Base-by-base conservation (phyloP, 495 filamentous ascomycete species). In the Cryomyces minteri region DNA sequence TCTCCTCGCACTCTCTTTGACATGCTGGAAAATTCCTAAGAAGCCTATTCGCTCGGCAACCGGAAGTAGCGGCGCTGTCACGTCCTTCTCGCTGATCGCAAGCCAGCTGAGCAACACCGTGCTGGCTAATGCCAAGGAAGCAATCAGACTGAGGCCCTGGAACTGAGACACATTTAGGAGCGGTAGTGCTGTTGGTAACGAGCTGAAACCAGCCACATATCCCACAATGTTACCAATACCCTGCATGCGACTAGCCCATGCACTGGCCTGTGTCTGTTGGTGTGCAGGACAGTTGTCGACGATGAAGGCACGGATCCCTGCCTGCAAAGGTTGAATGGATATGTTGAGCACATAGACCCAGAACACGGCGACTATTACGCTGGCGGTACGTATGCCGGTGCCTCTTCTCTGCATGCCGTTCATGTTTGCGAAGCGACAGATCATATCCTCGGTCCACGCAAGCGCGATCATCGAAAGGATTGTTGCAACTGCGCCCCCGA, bases 281-380 rank as follows among this genome's bases (percentile, higher is more conserved):
- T 46, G 4, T 34, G 10, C 5, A 1, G 51, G 47, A 34, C 34
- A 50, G 7, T 33, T 4, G 30, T 55, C 53, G 25, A 55, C 51
- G 6, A 48, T 50, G 2, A 52, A 43, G 0, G 53, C 51, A 12
- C 53, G 46, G 2, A 55, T 32, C 7, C 53, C 53, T 6, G 41
- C 29, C 34, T 55, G 53, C 4, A 55, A 39, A n/a, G 53, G 53
- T 25, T 55, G 53, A 18, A 53, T 46, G 28, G 45, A 40, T 25
- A 55, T 31, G 18, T 51, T 49, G n/a, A 55, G 39, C 0, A 11
- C 11, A 14, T 29, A 52, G 12, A 50, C 37, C 14, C 30, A 32
- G 7, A 40, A 7, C 4, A 32, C 33, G 4, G 49, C 49, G 30
- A 49, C 6, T 4, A 41, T 11, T 7, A 50, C 32, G 5, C 31